These are phyloP conservation scores for Halophytophthora polymorphica DNA, from an alignment of 352 stramenopile species.

Conservation along the genomic window DNA sequence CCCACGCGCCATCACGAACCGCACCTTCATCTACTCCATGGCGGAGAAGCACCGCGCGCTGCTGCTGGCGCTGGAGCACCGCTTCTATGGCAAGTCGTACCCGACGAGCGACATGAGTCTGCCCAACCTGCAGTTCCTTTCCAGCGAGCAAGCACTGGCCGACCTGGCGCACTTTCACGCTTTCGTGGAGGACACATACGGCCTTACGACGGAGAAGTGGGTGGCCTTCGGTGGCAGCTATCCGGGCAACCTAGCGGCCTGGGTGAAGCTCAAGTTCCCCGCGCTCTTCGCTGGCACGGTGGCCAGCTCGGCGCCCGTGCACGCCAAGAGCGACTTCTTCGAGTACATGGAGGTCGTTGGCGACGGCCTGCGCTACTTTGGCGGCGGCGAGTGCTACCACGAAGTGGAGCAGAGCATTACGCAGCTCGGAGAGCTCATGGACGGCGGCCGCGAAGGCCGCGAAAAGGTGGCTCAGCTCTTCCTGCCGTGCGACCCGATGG, in stretches of 20 bases:
- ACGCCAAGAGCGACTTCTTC: slow-evolving; percentile 76
- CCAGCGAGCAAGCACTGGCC: slow-evolving; percentile 83
- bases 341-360: slow-evolving; percentile 90
- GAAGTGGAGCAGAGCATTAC: slow-evolving; percentile 59
- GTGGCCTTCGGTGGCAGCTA: slow-evolving; percentile 95
- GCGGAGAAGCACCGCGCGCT: slow-evolving; percentile 73
- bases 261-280: slow-evolving; percentile 92
- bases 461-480: slow-evolving; percentile 50
- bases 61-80: slow-evolving; percentile 92
- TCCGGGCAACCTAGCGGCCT: slow-evolving; percentile 92
- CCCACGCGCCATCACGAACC: slow-evolving; percentile 56
- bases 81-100: slow-evolving; percentile 95
- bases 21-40: slow-evolving; percentile 75
- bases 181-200: slow-evolving; percentile 69
- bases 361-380: slow-evolving; percentile 76
- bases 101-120: slow-evolving; percentile 77
- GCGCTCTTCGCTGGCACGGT: slow-evolving; percentile 91
- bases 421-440: slow-evolving; percentile 51
- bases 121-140: slow-evolving; percentile 87
- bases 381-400: slow-evolving; percentile 77
- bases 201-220: slow-evolving; percentile 70
- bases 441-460: slow-evolving; percentile 41
- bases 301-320: slow-evolving; percentile 88
- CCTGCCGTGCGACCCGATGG: slow-evolving; percentile 66
- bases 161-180: slow-evolving; percentile 91